Percentiles rank a stretch among this genome's conserved stretches.
Evolutionary conservation across 164 flowering plant species (phyloP).

Genomic region (Malania oleifera): DNA sequence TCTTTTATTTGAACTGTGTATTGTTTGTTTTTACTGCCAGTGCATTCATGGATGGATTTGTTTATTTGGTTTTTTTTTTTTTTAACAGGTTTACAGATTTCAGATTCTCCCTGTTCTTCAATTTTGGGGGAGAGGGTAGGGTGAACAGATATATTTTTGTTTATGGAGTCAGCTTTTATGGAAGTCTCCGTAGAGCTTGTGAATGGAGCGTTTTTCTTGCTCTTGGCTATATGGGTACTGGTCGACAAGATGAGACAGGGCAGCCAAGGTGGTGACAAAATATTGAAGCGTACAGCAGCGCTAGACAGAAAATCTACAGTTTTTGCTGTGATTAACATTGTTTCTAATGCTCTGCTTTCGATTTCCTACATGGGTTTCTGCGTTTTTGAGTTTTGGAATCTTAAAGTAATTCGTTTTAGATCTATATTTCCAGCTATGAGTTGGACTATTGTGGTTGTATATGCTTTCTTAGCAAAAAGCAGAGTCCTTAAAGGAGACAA

Average conservation of each 20-base stretch:
- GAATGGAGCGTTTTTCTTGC: constrained; percentile 22
- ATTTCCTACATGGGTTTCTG: constrained; percentile 35
- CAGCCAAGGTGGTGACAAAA: constrained; percentile 12
- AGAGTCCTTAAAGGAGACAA: constrained; percentile 16
- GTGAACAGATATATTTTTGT: no score
- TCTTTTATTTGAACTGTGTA: neutral
- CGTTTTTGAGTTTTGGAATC: constrained; percentile 29
- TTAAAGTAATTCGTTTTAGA: constrained; percentile 12
- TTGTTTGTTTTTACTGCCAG: neutral
- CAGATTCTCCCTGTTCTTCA: constrained; percentile 1
- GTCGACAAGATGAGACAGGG: constrained; percentile 27
- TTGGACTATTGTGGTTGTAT: constrained; percentile 39
- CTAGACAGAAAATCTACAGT: constrained; percentile 7
- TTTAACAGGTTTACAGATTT: constrained; percentile 3
- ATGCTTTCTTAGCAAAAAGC: constrained; percentile 27
- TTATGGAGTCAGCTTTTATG: constrained; percentile 20
- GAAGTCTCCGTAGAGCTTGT: constrained; percentile 22
- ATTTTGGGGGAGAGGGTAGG: no score
- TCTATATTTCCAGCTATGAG: constrained; percentile 24
- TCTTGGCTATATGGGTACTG: constrained; percentile 42
- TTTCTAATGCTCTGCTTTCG: constrained; percentile 31
- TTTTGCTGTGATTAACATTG: constrained; percentile 17
- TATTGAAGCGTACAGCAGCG: neutral
- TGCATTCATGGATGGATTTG: neutral
- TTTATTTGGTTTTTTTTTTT: no score